Percentiles rank a stretch among this genome's conserved stretches.
Conservation (phyloP, 1,284 basidiomycete genomes). For the Heterobasidion parviporum region DNA sequence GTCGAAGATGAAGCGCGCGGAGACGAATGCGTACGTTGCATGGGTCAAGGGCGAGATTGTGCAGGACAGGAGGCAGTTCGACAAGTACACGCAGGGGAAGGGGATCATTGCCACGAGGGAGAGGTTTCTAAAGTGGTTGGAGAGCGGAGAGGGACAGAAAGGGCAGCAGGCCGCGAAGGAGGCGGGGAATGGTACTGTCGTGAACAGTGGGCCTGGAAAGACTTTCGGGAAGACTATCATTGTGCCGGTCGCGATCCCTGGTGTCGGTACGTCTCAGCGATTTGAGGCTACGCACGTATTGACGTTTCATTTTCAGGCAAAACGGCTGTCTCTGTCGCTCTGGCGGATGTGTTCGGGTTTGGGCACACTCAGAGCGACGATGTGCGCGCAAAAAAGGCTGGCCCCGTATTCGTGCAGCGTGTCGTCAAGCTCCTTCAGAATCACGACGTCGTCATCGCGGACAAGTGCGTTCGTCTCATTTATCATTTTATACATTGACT, state of each 20-base stretch:
- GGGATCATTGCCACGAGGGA: constrained; percentile 85
- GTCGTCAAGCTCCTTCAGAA: constrained; percentile 55
- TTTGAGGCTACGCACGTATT: background rate
- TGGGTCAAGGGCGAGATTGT: constrained; percentile 73
- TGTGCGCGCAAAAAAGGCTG: constrained; percentile 73
- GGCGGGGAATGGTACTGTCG: constrained; percentile 11
- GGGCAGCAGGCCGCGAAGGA: constrained; percentile 18
- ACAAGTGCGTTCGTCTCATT: constrained; percentile 51
- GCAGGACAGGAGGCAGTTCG: constrained; percentile 55
- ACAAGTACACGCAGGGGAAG: constrained; percentile 58
- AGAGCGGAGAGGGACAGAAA: constrained; percentile 22
- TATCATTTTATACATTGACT: background rate
- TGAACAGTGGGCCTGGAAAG: constrained; percentile 6
- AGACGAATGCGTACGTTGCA: constrained; percentile 57
- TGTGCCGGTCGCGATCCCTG: constrained; percentile 86
- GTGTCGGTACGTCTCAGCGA: constrained; percentile 60
- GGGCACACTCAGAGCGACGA: constrained; percentile 93
- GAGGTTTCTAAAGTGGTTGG: constrained; percentile 66
- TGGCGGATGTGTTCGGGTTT: constrained; percentile 73
- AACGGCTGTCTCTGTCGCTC: constrained; percentile 78
- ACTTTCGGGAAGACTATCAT: constrained; percentile 77
- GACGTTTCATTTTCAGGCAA: constrained; percentile 51
- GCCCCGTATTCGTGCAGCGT: constrained; percentile 70
- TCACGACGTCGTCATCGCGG: constrained; percentile 80
- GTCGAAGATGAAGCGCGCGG: constrained; percentile 54